Conservation (phyloP, 305 asterid species). For the Striga hermonthica region DNA sequence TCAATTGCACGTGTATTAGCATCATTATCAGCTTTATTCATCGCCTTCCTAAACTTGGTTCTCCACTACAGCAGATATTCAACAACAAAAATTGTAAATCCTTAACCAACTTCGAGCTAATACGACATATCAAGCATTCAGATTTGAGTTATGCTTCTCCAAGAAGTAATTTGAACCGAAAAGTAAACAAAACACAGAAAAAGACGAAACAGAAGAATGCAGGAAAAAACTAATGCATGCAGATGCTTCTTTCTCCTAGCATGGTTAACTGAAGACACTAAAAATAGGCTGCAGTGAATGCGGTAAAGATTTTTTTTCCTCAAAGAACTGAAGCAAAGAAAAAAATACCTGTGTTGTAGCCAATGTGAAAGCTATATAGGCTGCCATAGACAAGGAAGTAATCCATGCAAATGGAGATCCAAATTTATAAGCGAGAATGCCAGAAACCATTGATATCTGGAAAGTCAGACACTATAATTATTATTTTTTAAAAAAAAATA, state of each 20-base stretch:
- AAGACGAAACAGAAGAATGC: neutral
- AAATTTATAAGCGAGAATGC: conserved; percentile 93
- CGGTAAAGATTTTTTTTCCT: conserved; percentile 3
- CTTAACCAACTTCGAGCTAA: conserved; percentile 22
- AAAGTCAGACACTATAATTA: conserved; percentile 40
- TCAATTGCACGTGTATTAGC: conserved; percentile 87
- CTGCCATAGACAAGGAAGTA: conserved; percentile 82
- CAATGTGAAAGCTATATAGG: conserved; percentile 80
- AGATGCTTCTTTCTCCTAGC: conserved; percentile 13
- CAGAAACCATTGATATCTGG: conserved; percentile 95
- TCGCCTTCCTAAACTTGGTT: conserved; percentile 90
- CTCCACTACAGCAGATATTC: conserved; percentile 67
- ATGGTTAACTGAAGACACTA: conserved; percentile 16
- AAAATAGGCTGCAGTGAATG: neutral
- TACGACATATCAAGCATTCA: conserved; percentile 16
- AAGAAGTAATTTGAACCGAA: conserved; percentile 14
- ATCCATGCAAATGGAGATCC: conserved; percentile 98
- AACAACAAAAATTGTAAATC: conserved; percentile 20
- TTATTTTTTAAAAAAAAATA: conserved; percentile 26
- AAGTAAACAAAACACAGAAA: neutral
- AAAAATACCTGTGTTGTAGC: conserved; percentile 72
- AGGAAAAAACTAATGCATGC: conserved; percentile 14
- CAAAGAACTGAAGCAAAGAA: neutral
- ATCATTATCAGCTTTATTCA: conserved; percentile 98
- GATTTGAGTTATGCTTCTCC: conserved; percentile 15